Evolutionary conservation across 345 rosid genomes (phyloP), one percentile per base, ranked within the genome.

Genomic region (Firmiana major): DNA sequence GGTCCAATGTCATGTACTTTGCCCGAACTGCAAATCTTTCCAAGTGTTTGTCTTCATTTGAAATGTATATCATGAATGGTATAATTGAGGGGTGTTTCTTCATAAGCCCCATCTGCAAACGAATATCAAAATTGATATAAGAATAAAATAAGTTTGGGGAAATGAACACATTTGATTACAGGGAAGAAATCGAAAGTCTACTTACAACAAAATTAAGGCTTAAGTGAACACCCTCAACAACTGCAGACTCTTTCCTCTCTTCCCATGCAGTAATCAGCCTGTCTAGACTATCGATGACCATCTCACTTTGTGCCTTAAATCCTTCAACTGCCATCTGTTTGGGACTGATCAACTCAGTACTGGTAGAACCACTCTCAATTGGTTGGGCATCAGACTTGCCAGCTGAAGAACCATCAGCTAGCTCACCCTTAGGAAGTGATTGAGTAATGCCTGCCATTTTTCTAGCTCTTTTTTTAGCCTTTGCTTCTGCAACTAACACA

Each of bases 21-120:
- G 99, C 99, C 73, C 99, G 97, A 16, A 97, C 99, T 0, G 99
- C 99, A 76, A 97, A 97, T 38, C 99, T 84, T 80, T 97, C 99
- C 88, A 97, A 84, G 85, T 97, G 99, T 85, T 97, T 97, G 81
- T 92, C 97, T 86, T 97, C 99, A 72, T 89, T 97, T 5, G 97
- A 72, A 54, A 97, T 97, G 83, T 97, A 91, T 70, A 97, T 87
- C 99, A 97, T 97, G 82, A 97, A 94, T 8, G 99, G 98, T 81
- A 94, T 87, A 17, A 97, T 92, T 2, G 99, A 97, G 66, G 99
- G 99, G 84, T 97, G 99, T 81, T 94, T 92, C 84, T 92, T 97
- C 98, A 94, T 97, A 68, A 97, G 92, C 59, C 99, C 99, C 99
- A 97, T 94, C 99, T 96, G 85, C 79, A 85, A 42, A 69, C 26